Base-by-base conservation (phyloP, 2,329 filamentous ascomycete species). In the Calonectria pseudoturangicola region DNA sequence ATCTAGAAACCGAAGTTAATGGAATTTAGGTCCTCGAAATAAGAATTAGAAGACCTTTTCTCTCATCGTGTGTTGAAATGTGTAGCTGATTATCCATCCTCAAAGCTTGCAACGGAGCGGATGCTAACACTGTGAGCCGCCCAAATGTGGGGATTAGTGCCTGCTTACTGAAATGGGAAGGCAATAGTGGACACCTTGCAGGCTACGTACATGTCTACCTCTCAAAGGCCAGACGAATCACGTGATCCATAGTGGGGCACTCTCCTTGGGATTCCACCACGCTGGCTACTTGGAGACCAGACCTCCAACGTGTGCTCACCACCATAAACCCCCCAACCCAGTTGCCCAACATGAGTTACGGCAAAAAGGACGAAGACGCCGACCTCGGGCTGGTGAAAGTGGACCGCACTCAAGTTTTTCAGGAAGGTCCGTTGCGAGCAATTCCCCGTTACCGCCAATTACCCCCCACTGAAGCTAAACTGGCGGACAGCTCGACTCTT, bases 311-410 rank as follows among this genome's bases (percentile, higher is more conserved):
- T 79, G 54, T 79, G 82, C 79, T 80, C 77, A 80, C 77, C 79
- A 82, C 79, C 77, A 79, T 77, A 77, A 76, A 47, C 43, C 78
- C 76, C 75, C 75, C 78, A 77, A 81, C 79, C 80, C 79, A 81
- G 80, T 80, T 82, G 86, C 87, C 87, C 88, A 92, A 79, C 83
- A 98, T 98, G 96, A 97, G 94, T 87, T 98, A 97, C 91, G 93
- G 96, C 89, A 99, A 99, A 89, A 98, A 98, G 90, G 96, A 99
- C 86, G 97, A 98, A 90, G 97, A 99, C 89, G 95, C 93, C 83
- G 96, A 98, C 84, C 92, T 93, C 84, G 93, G 94, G 83, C 91
- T 98, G 88, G 94, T 98, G 89, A 98, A 96, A 91, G 95, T 98
- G 82, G 97, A 99, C 88, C 93, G 97, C 82, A 98, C 96, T 70